A percentile compares a stretch with the other conserved stretches of the same genome.
These are phyloP conservation scores for Hanseniaspora valbyensis DNA, from an alignment of 805 yeast genomes.

Conservation along the genomic window DNA sequence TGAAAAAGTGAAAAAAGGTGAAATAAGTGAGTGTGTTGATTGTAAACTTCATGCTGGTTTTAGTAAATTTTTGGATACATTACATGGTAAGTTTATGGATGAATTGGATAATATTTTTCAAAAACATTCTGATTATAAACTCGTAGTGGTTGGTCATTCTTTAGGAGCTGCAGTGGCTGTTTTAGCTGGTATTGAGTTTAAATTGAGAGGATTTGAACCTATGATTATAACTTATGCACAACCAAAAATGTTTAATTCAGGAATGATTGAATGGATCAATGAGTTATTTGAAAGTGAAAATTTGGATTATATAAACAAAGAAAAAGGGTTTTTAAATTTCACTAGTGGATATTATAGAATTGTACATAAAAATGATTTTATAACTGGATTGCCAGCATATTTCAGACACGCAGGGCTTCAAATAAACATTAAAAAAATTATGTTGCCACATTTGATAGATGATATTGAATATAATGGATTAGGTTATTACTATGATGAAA, in stretches of 20 bases:
- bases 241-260: slow-evolving; percentile 51
- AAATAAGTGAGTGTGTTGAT: slow-evolving; percentile 32
- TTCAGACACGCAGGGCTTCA: slow-evolving; percentile 44
- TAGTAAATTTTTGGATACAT: slow-evolving; percentile 35
- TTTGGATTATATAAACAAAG: slow-evolving; percentile 23
- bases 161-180: slow-evolving; percentile 63
- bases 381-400: slow-evolving; percentile 51
- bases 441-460: slow-evolving; percentile 26
- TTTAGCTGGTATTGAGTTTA: slow-evolving; percentile 52
- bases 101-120: slow-evolving; percentile 29
- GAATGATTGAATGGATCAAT: slow-evolving; percentile 44
- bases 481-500: background rate
- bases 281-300: slow-evolving; percentile 33
- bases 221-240: slow-evolving; percentile 50
- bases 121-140: slow-evolving; percentile 37
- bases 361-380: slow-evolving; percentile 45
- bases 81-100: slow-evolving; percentile 32
- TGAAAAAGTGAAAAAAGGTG: slow-evolving; percentile 21
- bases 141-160: slow-evolving; percentile 62
- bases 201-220: slow-evolving; percentile 43
- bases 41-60: slow-evolving; percentile 62
- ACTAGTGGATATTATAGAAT: slow-evolving; percentile 42
- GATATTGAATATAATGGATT: slow-evolving; percentile 25
- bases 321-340: slow-evolving; percentile 23
- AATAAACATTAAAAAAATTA: slow-evolving; percentile 34